phyloP scores from a whole-genome alignment of 768 basidiomycete species.

The Mycena sanguinolenta region DNA sequence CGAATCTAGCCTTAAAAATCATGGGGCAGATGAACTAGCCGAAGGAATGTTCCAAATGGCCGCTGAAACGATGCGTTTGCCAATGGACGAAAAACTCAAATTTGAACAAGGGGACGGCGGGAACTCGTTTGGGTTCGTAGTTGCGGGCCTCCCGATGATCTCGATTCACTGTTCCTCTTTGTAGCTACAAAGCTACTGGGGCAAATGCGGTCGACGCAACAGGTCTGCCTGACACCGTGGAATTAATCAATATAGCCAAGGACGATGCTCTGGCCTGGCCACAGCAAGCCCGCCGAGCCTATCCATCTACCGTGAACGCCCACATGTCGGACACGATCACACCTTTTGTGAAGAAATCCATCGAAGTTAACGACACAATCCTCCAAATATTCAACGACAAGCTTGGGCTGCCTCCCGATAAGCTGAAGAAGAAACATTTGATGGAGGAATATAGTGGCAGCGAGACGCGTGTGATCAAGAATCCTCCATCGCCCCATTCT shows the following conservation, averaged over 20 bases:
- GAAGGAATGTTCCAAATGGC: no score
- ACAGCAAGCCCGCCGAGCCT: no score
- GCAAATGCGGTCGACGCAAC: constrained; percentile 72
- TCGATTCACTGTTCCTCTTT: constrained; percentile 38
- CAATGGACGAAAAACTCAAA: no score
- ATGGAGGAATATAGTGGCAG: constrained; percentile 65
- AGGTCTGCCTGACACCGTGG: constrained; percentile 67
- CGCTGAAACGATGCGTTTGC: no score
- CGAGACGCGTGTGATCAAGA: constrained; percentile 69
- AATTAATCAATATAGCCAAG: constrained; percentile 78
- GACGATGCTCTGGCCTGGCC: constrained; percentile 79
- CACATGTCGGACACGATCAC: no score
- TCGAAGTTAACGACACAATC: no score
- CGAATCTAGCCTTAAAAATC: no score
- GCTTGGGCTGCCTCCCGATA: constrained; percentile 66
- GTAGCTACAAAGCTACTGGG: constrained; percentile 73
- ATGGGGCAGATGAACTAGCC: no score
- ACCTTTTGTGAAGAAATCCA: no score
- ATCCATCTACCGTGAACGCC: no score
- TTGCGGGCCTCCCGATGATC: background rate
- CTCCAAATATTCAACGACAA: no score
- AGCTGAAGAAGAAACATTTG: constrained; percentile 58
- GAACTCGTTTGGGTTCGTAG: constrained; percentile 52
- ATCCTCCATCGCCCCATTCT: no score
- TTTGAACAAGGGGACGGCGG: constrained; percentile 69